These are phyloP conservation scores for Roridomyces roridus DNA, from an alignment of 768 basidiomycete species.

Conservation along the genomic window DNA sequence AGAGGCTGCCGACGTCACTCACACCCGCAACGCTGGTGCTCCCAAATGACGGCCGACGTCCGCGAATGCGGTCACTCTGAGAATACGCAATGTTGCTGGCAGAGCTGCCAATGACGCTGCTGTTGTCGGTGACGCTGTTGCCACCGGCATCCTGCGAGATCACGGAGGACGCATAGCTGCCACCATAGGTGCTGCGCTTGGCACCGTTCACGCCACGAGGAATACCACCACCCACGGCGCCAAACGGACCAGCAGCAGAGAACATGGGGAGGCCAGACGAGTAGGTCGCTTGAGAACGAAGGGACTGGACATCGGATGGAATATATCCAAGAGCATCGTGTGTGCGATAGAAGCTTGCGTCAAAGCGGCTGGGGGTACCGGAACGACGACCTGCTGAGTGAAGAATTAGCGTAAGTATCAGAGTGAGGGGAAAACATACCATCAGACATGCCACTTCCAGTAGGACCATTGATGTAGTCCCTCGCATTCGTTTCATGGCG, in stretches of 20 bases:
- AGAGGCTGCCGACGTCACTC: conserved; percentile 81
- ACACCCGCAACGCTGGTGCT: conserved; percentile 72
- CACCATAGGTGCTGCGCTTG: conserved; percentile 80
- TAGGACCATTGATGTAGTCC: conserved; percentile 63
- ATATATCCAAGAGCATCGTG: conserved; percentile 95
- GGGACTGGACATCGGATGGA: conserved; percentile 93
- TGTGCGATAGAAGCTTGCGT: conserved; percentile 93
- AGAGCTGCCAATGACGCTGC: conserved; percentile 59
- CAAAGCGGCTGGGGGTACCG: conserved; percentile 94
- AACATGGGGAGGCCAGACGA: conserved; percentile 92
- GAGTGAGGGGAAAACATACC: conserved; percentile 43
- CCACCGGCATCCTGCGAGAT: conserved; percentile 89
- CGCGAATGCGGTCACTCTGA: conserved; percentile 84
- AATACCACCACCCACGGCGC: conserved; percentile 53
- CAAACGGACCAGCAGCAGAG: conserved; percentile 70
- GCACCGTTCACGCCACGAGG: conserved; percentile 67
- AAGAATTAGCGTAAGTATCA: conserved; percentile 2
- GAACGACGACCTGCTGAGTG: conserved; percentile 63
- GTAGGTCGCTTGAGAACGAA: conserved; percentile 96
- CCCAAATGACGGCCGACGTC: conserved; percentile 76
- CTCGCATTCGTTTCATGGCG: conserved; percentile 91
- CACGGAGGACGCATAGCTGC: conserved; percentile 88
- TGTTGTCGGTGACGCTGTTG: conserved; percentile 58
- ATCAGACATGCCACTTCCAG: conserved; percentile 50
- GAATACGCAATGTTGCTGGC: conserved; percentile 74